These are phyloP conservation scores for Annona squamosa DNA, from an alignment of 164 flowering plant genomes.

Conservation along the genomic window DNA sequence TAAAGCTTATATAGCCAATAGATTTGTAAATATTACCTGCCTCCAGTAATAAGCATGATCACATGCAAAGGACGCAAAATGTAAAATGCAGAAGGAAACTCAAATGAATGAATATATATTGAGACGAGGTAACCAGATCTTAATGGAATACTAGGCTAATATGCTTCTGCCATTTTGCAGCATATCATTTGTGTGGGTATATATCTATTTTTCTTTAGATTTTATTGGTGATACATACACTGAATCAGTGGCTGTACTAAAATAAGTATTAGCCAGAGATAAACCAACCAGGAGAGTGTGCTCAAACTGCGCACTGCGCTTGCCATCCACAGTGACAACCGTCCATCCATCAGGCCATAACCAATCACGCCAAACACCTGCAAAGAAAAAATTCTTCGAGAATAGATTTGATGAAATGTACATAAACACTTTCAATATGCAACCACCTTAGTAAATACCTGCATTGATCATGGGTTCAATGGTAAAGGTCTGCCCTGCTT, in stretches of 20 bases:
- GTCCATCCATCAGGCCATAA: conserved; percentile 99
- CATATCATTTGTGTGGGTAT: background rate
- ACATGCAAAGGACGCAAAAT: too few species aligned
- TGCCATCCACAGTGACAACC: conserved; percentile 95
- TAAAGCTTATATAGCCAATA: background rate
- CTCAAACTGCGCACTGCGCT: conserved; percentile 97
- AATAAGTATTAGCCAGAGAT: background rate
- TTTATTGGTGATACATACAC: background rate
- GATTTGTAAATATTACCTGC: background rate
- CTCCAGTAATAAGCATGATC: background rate
- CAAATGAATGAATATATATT: background rate
- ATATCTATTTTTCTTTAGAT: too few species aligned
- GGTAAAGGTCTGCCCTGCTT: conserved; percentile 95
- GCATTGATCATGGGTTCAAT: conserved; percentile 97
- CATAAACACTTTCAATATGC: background rate
- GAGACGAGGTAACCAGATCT: background rate
- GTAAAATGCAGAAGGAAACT: background rate
- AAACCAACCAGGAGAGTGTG: conserved; percentile 83
- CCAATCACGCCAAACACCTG: conserved; percentile 94
- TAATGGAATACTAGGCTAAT: background rate
- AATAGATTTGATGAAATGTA: background rate
- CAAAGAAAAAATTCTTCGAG: background rate
- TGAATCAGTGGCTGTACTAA: background rate
- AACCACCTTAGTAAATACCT: conserved; percentile 30
- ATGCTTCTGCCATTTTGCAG: background rate